Percentiles rank a stretch among this genome's conserved stretches.
Conservation (phyloP, 768 basidiomycete genomes). For the Pisolithus albus region DNA sequence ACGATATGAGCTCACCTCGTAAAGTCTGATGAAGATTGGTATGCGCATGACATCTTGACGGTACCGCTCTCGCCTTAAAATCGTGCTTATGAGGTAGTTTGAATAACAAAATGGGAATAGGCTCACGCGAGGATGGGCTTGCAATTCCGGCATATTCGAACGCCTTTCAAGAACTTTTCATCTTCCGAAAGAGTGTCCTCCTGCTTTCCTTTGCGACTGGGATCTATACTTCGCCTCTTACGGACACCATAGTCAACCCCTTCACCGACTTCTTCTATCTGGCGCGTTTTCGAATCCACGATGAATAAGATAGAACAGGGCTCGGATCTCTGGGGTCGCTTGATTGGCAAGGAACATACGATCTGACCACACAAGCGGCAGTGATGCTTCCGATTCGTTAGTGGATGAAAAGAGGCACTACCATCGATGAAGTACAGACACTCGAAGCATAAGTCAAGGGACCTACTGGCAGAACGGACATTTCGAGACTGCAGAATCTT, state of each 20-base stretch:
- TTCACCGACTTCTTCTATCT: slow-evolving; percentile 80
- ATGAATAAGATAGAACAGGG: slow-evolving; percentile 80
- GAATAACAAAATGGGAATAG: neutral
- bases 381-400: slow-evolving; percentile 94
- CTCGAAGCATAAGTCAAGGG: slow-evolving; percentile 3
- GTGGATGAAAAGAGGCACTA: slow-evolving; percentile 72
- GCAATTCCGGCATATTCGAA: slow-evolving; percentile 83
- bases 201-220: slow-evolving; percentile 22
- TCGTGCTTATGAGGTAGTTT: neutral
- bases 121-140: slow-evolving; percentile 72
- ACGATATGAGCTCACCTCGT: slow-evolving; percentile 45
- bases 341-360: slow-evolving; percentile 82
- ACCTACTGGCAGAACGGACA: slow-evolving; percentile 83
- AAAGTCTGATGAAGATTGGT: slow-evolving; percentile 61
- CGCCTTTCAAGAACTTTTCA: slow-evolving; percentile 82
- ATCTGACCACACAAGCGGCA: slow-evolving; percentile 91
- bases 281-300: slow-evolving; percentile 69
- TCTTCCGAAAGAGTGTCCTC: slow-evolving; percentile 46
- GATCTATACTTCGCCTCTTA: slow-evolving; percentile 34
- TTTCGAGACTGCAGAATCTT: slow-evolving; percentile 64
- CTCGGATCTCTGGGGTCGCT: slow-evolving; percentile 56
- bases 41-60: slow-evolving; percentile 52
- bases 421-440: slow-evolving; percentile 5
- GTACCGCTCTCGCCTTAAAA: slow-evolving; percentile 69
- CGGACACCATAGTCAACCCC: slow-evolving; percentile 80